These are phyloP conservation scores for Trypanosoma conorhini DNA, from an alignment of 208 protist species.

Conservation along the genomic window DNA sequence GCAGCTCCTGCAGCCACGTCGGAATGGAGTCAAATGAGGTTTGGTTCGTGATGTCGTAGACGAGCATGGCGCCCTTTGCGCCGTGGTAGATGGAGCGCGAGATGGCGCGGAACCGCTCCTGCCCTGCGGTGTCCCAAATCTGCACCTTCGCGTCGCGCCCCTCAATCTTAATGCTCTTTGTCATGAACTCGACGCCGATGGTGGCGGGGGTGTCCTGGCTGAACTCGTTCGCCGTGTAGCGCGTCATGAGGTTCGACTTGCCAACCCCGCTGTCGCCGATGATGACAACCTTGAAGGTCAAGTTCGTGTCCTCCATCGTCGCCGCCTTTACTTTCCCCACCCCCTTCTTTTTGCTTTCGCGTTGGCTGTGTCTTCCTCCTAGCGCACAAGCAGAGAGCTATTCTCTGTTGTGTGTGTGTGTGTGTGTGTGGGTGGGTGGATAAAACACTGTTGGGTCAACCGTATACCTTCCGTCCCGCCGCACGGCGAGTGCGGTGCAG, in stretches of 20 bases:
- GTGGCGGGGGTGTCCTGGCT: slow-evolving; percentile 89
- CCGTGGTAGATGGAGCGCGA: slow-evolving; percentile 97
- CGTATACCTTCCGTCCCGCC: background rate
- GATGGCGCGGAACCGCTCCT: slow-evolving; percentile 99
- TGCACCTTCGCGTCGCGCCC: slow-evolving; percentile 98
- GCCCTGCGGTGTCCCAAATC: slow-evolving; percentile 99
- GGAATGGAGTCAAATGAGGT: slow-evolving; percentile 97
- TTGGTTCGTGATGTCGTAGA: slow-evolving; percentile 99
- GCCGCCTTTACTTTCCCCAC: background rate
- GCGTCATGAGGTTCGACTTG: slow-evolving; percentile 91
- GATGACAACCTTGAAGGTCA: slow-evolving; percentile 95
- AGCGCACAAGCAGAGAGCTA: slow-evolving; percentile 5
- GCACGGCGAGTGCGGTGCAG: background rate
- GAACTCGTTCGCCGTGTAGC: slow-evolving; percentile 90
- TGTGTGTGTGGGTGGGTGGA: background rate
- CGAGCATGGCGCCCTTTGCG: slow-evolving; percentile 98
- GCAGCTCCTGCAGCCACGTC: slow-evolving; percentile 98
- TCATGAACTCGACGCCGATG: slow-evolving; percentile 95
- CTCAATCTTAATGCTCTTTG: slow-evolving; percentile 91
- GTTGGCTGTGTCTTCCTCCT: slow-evolving; percentile 14
- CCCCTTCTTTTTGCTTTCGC: slow-evolving; percentile 15
- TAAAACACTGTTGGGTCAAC: background rate
- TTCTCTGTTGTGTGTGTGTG: slow-evolving; percentile 7
- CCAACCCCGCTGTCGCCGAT: slow-evolving; percentile 92
- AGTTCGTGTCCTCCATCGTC: slow-evolving; percentile 85